Percentiles rank a stretch among this genome's conserved stretches.
phyloP scores from a whole-genome alignment of 2,329 filamentous ascomycete species.

The Lasiodiplodia hormozganensis region DNA sequence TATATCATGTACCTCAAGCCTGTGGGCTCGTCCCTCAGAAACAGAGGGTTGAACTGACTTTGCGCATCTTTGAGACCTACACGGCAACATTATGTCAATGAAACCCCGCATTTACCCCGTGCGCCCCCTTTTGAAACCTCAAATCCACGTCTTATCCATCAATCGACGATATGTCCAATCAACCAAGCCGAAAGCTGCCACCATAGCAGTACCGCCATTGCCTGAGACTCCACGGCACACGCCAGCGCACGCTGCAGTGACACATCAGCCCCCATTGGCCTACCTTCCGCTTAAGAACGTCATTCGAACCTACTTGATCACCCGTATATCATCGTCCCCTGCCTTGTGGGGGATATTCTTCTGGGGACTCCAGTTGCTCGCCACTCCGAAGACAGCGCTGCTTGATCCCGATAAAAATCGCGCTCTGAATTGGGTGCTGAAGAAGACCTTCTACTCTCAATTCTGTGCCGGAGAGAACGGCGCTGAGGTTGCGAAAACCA shows the following conservation, averaged over 20 bases:
- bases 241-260: neutral
- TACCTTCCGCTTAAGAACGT: constrained; percentile 20
- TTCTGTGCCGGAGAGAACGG: constrained; percentile 85
- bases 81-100: neutral
- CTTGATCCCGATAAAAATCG: constrained; percentile 43
- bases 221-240: constrained; percentile 10
- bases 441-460: constrained; percentile 85
- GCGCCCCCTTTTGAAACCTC: neutral
- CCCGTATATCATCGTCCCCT: constrained; percentile 17
- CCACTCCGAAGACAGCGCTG: constrained; percentile 7
- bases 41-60: neutral
- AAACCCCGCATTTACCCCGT: constrained; percentile 10
- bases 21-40: neutral
- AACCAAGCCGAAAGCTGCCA: constrained; percentile 17
- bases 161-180: constrained; percentile 15
- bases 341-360: constrained; percentile 2
- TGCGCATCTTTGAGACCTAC: neutral
- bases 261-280: constrained; percentile 15
- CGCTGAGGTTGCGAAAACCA: constrained; percentile 67
- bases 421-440: constrained; percentile 71
- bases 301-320: constrained; percentile 27
- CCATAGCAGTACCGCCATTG: constrained; percentile 8
- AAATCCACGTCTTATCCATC: neutral
- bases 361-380: constrained; percentile 12
- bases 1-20: neutral